Base-by-base conservation (phyloP, 139 green algal species). In the Chlorella sp. region DNA sequence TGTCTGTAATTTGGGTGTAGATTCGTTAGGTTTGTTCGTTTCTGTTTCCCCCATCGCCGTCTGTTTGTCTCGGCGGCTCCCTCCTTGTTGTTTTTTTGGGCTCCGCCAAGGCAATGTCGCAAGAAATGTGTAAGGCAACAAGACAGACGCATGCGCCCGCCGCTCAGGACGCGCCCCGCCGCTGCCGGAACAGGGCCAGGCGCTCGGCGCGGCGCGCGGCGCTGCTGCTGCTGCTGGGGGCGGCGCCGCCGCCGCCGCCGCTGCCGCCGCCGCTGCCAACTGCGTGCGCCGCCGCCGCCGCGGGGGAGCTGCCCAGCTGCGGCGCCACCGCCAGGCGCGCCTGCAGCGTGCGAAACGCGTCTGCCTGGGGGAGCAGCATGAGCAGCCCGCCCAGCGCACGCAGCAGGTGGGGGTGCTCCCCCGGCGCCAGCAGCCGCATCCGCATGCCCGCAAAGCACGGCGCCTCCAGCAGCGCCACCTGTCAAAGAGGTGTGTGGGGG, bases 291-390 rank as follows among this genome's bases (percentile, higher is more conserved):
- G 92, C 77, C 65, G 92, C 66, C 8, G 86, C 83, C 55, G 87
- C 53, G 17, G 82, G 88, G 25, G 89, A 82, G 1, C 87, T 66
- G 35, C 55, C 62, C 73, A 84, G 74, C 27, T n/a, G n/a, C n/a
- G n/a, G 70, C 40, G 77, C 53, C 9, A 38, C 65, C 58, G 84
- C 61, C 73, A 97, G 77, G n/a, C 93, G 77, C 5, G 87, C 86
- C 53, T 88, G 84, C 51, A 97, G 85, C 50, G 85, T 91, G 36
- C 87, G 83, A 79, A 97, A 98, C 1, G 95, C 95, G 38, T 93
- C 90, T 38, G 88, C 55, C 85, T 99, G 95, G 19, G 95, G 95
- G 48, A 99, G 87, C 71, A 99, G 88, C 90, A 95, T 95, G n/a
- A 99, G 89, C 66, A 99, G 80, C 8, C 85, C 90, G 79, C 98